Base-by-base conservation (phyloP, 2,329 filamentous ascomycete genomes). In the Emydomyces testavorans region DNA sequence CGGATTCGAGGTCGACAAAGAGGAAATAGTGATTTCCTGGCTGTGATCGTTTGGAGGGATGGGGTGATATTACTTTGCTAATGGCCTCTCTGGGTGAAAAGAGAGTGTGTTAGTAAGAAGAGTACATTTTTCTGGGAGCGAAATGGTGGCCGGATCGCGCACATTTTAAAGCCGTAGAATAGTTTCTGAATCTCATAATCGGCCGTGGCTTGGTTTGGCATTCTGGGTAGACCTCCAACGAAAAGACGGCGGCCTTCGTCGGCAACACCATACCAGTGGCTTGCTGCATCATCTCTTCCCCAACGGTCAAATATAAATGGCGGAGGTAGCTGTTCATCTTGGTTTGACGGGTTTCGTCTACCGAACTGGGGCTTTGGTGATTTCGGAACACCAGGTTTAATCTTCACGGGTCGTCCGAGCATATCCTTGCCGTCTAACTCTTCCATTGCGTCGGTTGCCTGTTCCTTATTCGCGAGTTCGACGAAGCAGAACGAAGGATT, bases 401-500 rank as follows among this genome's bases (percentile, higher is more conserved):
- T 75, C 61, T 78, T 82, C 46, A 85, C 64, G 0, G 73, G 67
- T 6, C 82, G 73, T 21, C 76, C 76, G 11, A 76, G 70, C 26
- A 85, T 66, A 10, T 70, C 65, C 16, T 67, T 68, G 15, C 74
- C 74, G 48, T 76, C 69, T 36, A 85, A 65, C 10, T 72, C 67
- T n/a, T 63, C 58, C 60, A 85, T 77, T 1, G 78, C 79, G 1
- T 62, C 62, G 3, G 76, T 69, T 2, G 81, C 81, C 24, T 77
- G 68, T 23, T 76, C 75, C 38, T 71, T 71, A 39, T 70, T 72
- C 38, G 64, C 62, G 49, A 86, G 76, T 57, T 86, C 82, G 38
- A 85, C 76, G 56, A 87, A 86, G 66, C 82, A 86, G 65, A 85
- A 85, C 31, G 79, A 82, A 0, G 81, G 81, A 60, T 85, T 86